A percentile compares a stretch with the other conserved stretches of the same genome.
Evolutionary conservation across 148 eudicot species (phyloP).

Genomic region (Pharnaceum exiguum): DNA sequence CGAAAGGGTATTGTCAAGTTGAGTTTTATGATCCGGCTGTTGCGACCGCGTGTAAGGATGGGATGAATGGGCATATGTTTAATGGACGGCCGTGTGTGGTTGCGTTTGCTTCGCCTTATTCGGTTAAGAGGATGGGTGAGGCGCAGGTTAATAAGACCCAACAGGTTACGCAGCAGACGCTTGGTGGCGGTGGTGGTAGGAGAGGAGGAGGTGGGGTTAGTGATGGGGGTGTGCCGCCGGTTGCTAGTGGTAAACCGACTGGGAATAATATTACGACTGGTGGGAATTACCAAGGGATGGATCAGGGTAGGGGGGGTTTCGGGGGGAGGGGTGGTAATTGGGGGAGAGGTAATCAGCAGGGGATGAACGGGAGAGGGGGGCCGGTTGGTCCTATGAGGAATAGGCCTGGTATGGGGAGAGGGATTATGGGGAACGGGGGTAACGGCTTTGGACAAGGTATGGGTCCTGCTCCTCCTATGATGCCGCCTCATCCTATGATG

Average conservation of each 20-base stretch:
- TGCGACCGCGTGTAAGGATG: conserved; percentile 75
- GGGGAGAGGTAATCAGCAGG: conserved; percentile 77
- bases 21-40: conserved; percentile 70
- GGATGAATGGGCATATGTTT: conserved; percentile 75
- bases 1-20: conserved; percentile 84
- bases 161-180: conserved; percentile 32
- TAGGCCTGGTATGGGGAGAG: conserved; percentile 59
- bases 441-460: conserved; percentile 68
- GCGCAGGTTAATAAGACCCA: conserved; percentile 59
- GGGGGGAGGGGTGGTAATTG: conserved; percentile 72
- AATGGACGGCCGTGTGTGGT: conserved; percentile 88
- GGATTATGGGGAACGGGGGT: conserved; percentile 71
- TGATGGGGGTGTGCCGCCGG: conserved; percentile 48
- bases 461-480: conserved; percentile 55
- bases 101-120: conserved; percentile 70
- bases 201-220: conserved; percentile 45
- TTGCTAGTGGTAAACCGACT: conserved; percentile 27
- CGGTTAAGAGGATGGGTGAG: conserved; percentile 70
- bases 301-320: conserved; percentile 41
- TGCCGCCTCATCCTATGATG: conserved; percentile 88
- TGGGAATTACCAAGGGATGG: conserved; percentile 48
- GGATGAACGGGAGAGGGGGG: conserved; percentile 61
- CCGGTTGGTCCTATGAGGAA: conserved; percentile 54
- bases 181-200: conserved; percentile 34
- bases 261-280: conserved; percentile 43